Conservation (phyloP, 805 yeast genomes). For the Candida ficus region DNA sequence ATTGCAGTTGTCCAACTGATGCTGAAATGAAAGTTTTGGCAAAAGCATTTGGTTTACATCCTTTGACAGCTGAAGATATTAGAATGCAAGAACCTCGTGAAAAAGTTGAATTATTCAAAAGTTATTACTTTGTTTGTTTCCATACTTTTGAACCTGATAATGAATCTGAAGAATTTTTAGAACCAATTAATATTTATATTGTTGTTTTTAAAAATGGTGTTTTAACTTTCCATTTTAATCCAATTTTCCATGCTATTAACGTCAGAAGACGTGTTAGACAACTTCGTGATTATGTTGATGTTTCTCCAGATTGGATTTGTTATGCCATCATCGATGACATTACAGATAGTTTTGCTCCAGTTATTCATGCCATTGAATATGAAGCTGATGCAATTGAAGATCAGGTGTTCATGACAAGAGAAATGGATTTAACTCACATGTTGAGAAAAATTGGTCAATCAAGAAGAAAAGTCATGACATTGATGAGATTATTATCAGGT, state of each 20-base stretch:
- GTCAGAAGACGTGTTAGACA: constrained; percentile 81
- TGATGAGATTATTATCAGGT: constrained; percentile 84
- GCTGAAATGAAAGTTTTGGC: constrained; percentile 89
- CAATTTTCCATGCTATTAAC: constrained; percentile 91
- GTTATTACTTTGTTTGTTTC: constrained; percentile 92
- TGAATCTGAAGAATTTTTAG: constrained; percentile 78
- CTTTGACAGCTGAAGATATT: constrained; percentile 96
- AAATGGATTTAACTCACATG: constrained; percentile 71
- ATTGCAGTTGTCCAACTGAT: constrained; percentile 91
- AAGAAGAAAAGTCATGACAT: constrained; percentile 85
- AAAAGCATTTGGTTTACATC: constrained; percentile 95
- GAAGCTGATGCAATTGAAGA: constrained; percentile 78
- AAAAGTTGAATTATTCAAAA: constrained; percentile 87
- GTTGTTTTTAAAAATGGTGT: constrained; percentile 90
- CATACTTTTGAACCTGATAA: constrained; percentile 89
- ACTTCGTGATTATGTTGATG: constrained; percentile 70
- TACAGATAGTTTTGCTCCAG: constrained; percentile 82
- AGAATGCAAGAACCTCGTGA: constrained; percentile 96
- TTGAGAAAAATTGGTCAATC: constrained; percentile 81
- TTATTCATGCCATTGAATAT: constrained; percentile 67
- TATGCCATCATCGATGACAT: constrained; percentile 80
- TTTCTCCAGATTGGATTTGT: constrained; percentile 77
- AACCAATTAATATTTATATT: constrained; percentile 75
- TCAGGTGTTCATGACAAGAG: constrained; percentile 77
- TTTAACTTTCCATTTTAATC: constrained; percentile 86